A percentile compares a stretch with the other conserved stretches of the same genome.
Conservation (phyloP, 306 rosid genomes). For the Vicia faba region DNA sequence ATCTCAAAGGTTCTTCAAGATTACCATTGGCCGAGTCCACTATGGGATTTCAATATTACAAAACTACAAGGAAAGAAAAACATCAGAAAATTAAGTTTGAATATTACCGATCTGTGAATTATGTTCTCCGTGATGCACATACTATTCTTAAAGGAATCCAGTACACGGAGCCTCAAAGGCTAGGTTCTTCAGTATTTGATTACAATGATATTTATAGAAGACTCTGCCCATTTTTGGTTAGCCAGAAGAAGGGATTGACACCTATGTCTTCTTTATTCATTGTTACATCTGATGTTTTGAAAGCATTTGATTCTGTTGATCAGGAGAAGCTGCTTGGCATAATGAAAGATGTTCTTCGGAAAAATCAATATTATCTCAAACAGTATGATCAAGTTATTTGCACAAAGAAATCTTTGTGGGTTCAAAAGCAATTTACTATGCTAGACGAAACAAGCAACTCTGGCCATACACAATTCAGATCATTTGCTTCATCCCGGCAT, state of each 20-base stretch:
- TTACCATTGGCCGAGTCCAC: slow-evolving; percentile 40
- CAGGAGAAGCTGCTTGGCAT: slow-evolving; percentile 76
- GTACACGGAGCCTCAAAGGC: slow-evolving; percentile 60
- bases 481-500: slow-evolving; percentile 45
- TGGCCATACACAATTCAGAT: slow-evolving; percentile 34
- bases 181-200: slow-evolving; percentile 92
- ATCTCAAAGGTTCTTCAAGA: slow-evolving; percentile 74
- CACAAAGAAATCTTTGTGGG: slow-evolving; percentile 67
- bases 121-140: slow-evolving; percentile 68
- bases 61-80: slow-evolving; percentile 30
- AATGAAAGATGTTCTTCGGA: slow-evolving; percentile 49
- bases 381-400: slow-evolving; percentile 59
- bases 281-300: slow-evolving; percentile 78
- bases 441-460: slow-evolving; percentile 42
- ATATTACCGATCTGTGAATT: slow-evolving; percentile 65
- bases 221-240: slow-evolving; percentile 61
- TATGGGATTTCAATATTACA: slow-evolving; percentile 37
- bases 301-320: slow-evolving; percentile 82
- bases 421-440: slow-evolving; percentile 49
- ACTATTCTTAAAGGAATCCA: slow-evolving; percentile 64
- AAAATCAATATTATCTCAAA: slow-evolving; percentile 57
- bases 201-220: slow-evolving; percentile 79
- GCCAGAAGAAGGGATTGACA: slow-evolving; percentile 44
- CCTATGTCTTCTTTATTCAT: slow-evolving; percentile 54
- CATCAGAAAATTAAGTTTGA: slow-evolving; percentile 34